phyloP scores from a whole-genome alignment of 1,284 basidiomycete species.

The Sutorius eximius region DNA sequence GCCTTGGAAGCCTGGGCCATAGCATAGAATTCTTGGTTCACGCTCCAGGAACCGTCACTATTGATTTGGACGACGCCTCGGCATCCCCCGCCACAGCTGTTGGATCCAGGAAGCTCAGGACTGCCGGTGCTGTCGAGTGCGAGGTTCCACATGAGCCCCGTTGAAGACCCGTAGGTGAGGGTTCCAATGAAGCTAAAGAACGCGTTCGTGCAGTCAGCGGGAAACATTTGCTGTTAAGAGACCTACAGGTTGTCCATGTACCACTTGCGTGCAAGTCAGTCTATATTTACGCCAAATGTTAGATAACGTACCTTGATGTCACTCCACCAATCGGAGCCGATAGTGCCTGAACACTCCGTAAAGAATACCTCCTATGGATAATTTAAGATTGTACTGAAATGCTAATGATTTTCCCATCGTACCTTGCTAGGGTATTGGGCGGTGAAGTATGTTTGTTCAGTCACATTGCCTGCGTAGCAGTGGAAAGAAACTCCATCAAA shows the following conservation, averaged over 20 bases:
- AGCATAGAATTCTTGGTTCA: slow-evolving; percentile 75
- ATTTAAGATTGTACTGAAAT: neutral
- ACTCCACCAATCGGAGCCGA: slow-evolving; percentile 72
- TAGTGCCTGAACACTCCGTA: slow-evolving; percentile 51
- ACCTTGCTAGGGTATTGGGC: slow-evolving; percentile 45
- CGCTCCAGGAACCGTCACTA: slow-evolving; percentile 55
- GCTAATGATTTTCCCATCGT: neutral
- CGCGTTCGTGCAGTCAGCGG: neutral
- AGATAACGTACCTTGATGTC: slow-evolving; percentile 62
- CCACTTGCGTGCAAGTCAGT: slow-evolving; percentile 47
- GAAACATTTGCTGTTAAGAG: neutral
- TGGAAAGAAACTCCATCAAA: slow-evolving; percentile 54
- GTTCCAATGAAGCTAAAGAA: slow-evolving; percentile 44
- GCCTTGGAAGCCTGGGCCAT: slow-evolving; percentile 77
- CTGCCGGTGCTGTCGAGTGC: slow-evolving; percentile 61
- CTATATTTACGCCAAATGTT: neutral
- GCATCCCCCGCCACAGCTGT: slow-evolving; percentile 64
- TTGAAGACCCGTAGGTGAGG: slow-evolving; percentile 45
- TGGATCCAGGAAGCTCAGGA: slow-evolving; percentile 62
- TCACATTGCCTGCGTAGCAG: slow-evolving; percentile 46
- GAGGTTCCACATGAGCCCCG: slow-evolving; percentile 73
- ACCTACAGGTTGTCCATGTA: slow-evolving; percentile 70
- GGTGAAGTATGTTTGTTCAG: slow-evolving; percentile 45
- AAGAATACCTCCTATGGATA: slow-evolving; percentile 44
- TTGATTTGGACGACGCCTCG: slow-evolving; percentile 66